A percentile compares a stretch with the other conserved stretches of the same genome.
phyloP scores from a whole-genome alignment of 345 rosid genomes.

The Atalantia buxifolia region DNA sequence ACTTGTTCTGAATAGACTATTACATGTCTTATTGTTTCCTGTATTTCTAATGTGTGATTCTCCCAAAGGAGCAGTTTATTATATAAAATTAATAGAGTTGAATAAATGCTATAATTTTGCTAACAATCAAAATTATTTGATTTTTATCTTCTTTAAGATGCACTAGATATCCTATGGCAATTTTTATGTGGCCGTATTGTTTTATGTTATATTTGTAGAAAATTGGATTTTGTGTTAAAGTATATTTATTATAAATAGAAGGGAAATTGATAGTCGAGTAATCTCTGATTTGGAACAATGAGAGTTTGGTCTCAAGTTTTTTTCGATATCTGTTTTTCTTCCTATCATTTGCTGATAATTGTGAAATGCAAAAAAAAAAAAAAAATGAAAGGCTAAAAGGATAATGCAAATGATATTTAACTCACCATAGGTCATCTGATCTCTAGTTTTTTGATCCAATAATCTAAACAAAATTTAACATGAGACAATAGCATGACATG shows the following conservation, averaged over 20 bases:
- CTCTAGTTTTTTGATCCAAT: not conserved
- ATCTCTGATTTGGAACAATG: not conserved
- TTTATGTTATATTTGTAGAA: not conserved
- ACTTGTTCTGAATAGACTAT: not conserved
- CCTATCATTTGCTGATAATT: not conserved
- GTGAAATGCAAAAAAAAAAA: not conserved
- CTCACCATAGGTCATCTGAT: not conserved
- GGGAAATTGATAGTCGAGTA: not conserved
- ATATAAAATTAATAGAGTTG: not conserved
- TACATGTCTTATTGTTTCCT: not conserved
- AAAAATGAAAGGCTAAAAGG: not conserved
- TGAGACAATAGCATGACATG: too few relatives aligned
- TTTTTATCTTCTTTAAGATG: not conserved
- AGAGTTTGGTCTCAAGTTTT: not conserved
- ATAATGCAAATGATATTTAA: too few relatives aligned
- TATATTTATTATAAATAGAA: too few relatives aligned
- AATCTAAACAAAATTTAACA: too few relatives aligned
- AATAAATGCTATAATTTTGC: not conserved
- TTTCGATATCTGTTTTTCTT: not conserved
- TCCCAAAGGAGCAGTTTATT: not conserved
- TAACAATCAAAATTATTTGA: not conserved
- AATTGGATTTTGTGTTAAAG: too few relatives aligned
- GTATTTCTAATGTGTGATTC: not conserved
- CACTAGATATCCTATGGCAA: not conserved
- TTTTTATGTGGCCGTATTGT: not conserved